Evolutionary conservation across 805 yeast genomes (phyloP), one percentile per base, ranked within the genome.

Genomic region (Wickerhamomyces ciferrii): DNA sequence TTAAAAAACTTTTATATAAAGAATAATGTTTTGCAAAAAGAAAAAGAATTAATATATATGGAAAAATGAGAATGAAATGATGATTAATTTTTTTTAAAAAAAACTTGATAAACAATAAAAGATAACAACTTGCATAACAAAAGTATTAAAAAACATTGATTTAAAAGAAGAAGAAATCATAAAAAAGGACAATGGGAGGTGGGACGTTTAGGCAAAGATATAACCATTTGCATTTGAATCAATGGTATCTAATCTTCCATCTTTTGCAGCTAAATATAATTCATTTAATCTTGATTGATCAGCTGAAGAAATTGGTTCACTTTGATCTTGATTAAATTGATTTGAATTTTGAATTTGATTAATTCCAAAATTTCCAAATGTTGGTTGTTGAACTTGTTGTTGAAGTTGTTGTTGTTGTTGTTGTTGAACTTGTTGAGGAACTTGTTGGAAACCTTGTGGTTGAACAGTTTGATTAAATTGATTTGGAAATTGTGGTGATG

Each of bases 181-280:
- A n/a, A 31, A 31, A 31, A 13, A 31, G 11, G n/a, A 14, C 35
- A 36, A n/a, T n/a, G n/a, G 27, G 27, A 24, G 6, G 31, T 4
- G 7, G 31, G 14, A 10, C 7, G 11, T 2, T 29, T 17, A 43
- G n/a, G 46, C 44, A 43, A 47, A 47, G 13, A 44, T 34, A 23
- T 27, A 57, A 4, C 74, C 75, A 47, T 70, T 71, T 10, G 78
- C 55, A 43, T 66, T 71, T 15, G 81, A 68, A 27, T 79, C 83
- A 47, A 79, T 61, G 23, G 79, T 65, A 54, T 78, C 83, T 35
- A 78, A 54, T 47, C 77, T 71, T 15, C 79, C 81, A 50, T 77
- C 81, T 48, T 81, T 70, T 11, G 81, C 78, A 45, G 81, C 81
- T 31, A 77, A 56, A 47, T 76, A 72, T 36, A 77, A 60, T 54